These are phyloP conservation scores for Amylostereum areolatum DNA, from an alignment of 1,284 basidiomycete genomes.

Conservation along the genomic window DNA sequence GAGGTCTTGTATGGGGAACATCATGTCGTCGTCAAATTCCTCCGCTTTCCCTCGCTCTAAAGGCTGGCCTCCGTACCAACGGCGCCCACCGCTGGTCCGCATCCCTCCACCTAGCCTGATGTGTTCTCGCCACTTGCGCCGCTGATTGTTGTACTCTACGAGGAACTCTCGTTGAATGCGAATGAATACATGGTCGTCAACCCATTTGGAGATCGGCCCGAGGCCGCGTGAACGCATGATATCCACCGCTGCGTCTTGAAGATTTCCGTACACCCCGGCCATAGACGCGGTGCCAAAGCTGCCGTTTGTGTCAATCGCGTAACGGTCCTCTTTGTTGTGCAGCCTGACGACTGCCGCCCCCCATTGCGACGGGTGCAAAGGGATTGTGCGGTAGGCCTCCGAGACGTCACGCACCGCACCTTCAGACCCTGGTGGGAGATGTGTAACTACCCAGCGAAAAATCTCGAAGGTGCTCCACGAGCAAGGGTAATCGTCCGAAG, in stretches of 20 bases:
- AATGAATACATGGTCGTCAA: constrained; percentile 35
- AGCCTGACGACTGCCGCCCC: constrained; percentile 22
- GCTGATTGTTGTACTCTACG: constrained; percentile 16
- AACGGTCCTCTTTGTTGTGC: constrained; percentile 12
- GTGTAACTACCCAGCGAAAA: constrained; percentile 19
- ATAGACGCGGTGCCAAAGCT: constrained; percentile 27
- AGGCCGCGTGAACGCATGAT: constrained; percentile 23
- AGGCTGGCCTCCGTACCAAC: constrained; percentile 5
- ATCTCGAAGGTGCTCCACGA: constrained; percentile 33
- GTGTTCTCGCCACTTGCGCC: neutral
- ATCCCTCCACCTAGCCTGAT: constrained; percentile 14
- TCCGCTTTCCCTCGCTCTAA: constrained; percentile 7
- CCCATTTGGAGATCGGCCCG: constrained; percentile 31
- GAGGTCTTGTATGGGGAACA: constrained; percentile 3
- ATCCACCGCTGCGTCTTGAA: constrained; percentile 23
- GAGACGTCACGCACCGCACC: constrained; percentile 26
- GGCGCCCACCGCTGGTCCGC: neutral
- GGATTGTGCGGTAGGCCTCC: constrained; percentile 26
- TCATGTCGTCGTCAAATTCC: constrained; percentile 14
- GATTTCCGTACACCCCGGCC: constrained; percentile 22
- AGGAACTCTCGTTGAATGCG: constrained; percentile 16
- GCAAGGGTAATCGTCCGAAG: constrained; percentile 28
- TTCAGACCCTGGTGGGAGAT: constrained; percentile 28
- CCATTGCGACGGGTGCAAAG: constrained; percentile 27
- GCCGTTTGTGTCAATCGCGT: constrained; percentile 19